These are phyloP conservation scores for Nitzschia inconspicua DNA, from an alignment of 108 stramenopile genomes.

Conservation along the genomic window DNA sequence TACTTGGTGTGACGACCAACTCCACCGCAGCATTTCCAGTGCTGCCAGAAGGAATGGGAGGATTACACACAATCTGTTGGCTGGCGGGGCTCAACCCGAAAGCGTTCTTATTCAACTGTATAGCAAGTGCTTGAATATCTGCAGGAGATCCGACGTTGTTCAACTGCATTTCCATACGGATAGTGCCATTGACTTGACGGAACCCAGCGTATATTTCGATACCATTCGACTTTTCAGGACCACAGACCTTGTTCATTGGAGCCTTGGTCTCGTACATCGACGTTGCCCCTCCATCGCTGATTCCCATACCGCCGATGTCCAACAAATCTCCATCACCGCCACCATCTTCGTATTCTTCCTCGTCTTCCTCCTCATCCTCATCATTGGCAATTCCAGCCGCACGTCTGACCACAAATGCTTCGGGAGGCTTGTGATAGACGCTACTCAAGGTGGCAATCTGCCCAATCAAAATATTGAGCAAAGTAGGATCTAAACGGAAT, in stretches of 20 bases:
- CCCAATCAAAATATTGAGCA: slow-evolving; percentile 88
- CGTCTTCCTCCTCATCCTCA: slow-evolving; percentile 67
- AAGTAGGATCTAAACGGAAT: slow-evolving; percentile 85
- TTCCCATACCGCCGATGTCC: slow-evolving; percentile 81
- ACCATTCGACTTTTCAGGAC: slow-evolving; percentile 83
- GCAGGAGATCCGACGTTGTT: slow-evolving; percentile 60
- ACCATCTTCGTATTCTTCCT: slow-evolving; percentile 71
- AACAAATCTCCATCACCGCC: slow-evolving; percentile 66
- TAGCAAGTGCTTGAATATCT: slow-evolving; percentile 81
- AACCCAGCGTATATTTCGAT: slow-evolving; percentile 83
- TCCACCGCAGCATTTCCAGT: slow-evolving; percentile 56
- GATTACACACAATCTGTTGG: slow-evolving; percentile 84
- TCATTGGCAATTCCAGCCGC: slow-evolving; percentile 52
- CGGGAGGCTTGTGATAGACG: slow-evolving; percentile 99
- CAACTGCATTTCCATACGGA: slow-evolving; percentile 86
- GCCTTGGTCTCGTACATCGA: slow-evolving; percentile 47
- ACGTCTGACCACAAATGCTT: slow-evolving; percentile 94
- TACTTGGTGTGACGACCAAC: slow-evolving; percentile 66
- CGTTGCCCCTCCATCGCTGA: slow-evolving; percentile 28
- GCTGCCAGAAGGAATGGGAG: slow-evolving; percentile 64
- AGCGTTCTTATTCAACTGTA: slow-evolving; percentile 97
- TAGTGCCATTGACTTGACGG: slow-evolving; percentile 59
- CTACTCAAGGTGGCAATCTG: slow-evolving; percentile 94
- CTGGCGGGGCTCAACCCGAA: slow-evolving; percentile 91
- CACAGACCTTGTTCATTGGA: slow-evolving; percentile 68